Base-by-base conservation (phyloP, 2,329 filamentous ascomycete species). In the Emydomyces testavorans region DNA sequence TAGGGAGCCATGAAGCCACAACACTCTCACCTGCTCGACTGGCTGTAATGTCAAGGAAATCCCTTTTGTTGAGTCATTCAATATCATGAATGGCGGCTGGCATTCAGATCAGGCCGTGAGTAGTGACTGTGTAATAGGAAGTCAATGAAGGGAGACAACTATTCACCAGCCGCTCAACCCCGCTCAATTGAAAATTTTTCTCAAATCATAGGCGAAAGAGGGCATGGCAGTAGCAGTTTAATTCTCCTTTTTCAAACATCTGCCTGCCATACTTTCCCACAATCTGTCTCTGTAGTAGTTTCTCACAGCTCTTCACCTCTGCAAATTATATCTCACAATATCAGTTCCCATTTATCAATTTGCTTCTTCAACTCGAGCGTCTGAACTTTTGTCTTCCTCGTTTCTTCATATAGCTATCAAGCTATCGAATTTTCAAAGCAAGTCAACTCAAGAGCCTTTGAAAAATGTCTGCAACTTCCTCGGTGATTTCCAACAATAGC, bases 391-490 rank as follows among this genome's bases (percentile, higher is more conserved):
- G 4, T 34, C 26, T 5, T 26, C 32, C 18, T 29, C 31, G 7
- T 28, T 20, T 15, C 11, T 32, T n/a, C 24, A 2, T 16, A 23
- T 16, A 39, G 16, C 24, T 29, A 8, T 13, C 3, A 20, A 40
- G 26, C 18, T 39, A 34, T 18, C n/a, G 16, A 32, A 39, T 31
- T 46, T 24, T 5, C 38, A n/a, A 16, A 26, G n/a, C n/a, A 11
- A 21, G 13, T 7, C 13, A 34, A 6, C 7, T 32, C 41, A 21
- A 31, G n/a, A 29, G 1, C 21, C 18, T 16, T 21, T 26, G 28
- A 34, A 34, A n/a, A 6, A 47, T 47, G 45, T 47, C 45, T 47
- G 32, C 45, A 31, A 4, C 36, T 11, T 47, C 45, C 4, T 47
- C 45, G 20, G 40, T 40, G 16, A 10, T 7, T 5, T 47, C 45